Evolutionary conservation across 306 rosid species (phyloP).

Genomic region (Fragaria vesca): DNA sequence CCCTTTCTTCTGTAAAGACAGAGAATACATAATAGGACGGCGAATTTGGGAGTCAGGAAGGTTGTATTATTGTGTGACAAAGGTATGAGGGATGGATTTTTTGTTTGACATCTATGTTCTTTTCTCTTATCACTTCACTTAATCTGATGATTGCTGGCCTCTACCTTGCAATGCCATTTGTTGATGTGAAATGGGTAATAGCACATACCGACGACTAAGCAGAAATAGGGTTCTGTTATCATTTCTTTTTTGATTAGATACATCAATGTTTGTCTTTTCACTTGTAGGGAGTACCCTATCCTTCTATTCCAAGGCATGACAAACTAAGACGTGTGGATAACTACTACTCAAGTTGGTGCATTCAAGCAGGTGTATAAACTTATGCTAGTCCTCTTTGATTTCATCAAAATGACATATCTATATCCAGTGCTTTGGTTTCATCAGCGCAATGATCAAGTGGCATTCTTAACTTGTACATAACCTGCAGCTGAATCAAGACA

Average conservation of each 20-base stretch:
- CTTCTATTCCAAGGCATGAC: conserved; percentile 46
- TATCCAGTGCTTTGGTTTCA: background rate
- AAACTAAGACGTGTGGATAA: conserved; percentile 56
- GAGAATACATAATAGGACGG: conserved; percentile 66
- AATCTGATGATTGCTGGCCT: background rate
- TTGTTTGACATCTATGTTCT: background rate
- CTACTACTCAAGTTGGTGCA: conserved; percentile 73
- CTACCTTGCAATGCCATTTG: background rate
- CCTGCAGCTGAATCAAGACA: conserved; percentile 67
- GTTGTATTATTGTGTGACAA: conserved; percentile 59
- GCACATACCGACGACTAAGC: background rate
- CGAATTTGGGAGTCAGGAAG: conserved; percentile 67
- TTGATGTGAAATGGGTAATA: background rate
- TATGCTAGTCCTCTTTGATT: background rate
- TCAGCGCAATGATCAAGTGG: background rate
- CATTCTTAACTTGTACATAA: conserved; percentile 15
- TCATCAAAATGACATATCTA: background rate
- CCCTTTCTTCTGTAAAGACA: conserved; percentile 68
- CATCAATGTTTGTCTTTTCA: background rate
- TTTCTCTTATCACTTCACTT: background rate
- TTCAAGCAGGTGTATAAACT: conserved; percentile 46
- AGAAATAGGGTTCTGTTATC: background rate
- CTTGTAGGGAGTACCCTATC: conserved; percentile 50
- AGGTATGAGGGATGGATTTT: conserved; percentile 38
- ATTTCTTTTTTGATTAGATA: background rate